Base-by-base conservation (phyloP, 495 filamentous ascomycete species). In the Rhypophila decipiens region DNA sequence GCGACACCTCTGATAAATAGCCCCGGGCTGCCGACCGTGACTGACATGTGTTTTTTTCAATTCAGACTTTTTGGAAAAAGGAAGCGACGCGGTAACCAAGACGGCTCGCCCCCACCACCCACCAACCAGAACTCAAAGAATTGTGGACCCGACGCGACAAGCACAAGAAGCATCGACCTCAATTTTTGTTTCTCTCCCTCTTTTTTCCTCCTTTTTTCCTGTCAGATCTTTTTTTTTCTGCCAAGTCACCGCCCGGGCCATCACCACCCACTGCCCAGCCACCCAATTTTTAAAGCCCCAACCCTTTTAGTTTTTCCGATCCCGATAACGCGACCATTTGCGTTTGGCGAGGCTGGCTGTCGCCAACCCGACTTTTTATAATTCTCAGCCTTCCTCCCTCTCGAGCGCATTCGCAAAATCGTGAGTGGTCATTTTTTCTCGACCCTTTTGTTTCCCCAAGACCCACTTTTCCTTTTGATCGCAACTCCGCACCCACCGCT, bases 21-120 rank as follows among this genome's bases (percentile, higher is more conserved):
- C 59, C 57, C 58, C 55, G 52, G 46, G 52, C 61, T 63, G 53
- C 64, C 64, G 59, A 63, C 61, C 53, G 61, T 49, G 61, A 59
- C 61, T 56, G 59, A 64, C 57, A 59, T 57, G 55, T 55, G 57
- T 66, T 63, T 60, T 65, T 51, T n/a, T n/a, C n/a, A n/a, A 58
- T 61, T 52, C 55, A 56, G 53, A 63, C 51, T 47, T 60, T 58
- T 57, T 49, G 50, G n/a, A n/a, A 55, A 58, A 49, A 39, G 43
- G 52, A 49, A 47, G 51, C 37, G 52, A 58, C 53, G 41, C 56
- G 59, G 46, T 53, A 57, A 60, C 63, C 59, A 64, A 53, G 51
- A 56, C 40, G 47, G 42, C 31, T 31, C 9, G n/a, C 19, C 31
- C 11, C n/a, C 23, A 5, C 10, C 22, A 34, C 24, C 24, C 7